Conservation (phyloP, 345 rosid genomes). For the Gossypium ekmanianum region DNA sequence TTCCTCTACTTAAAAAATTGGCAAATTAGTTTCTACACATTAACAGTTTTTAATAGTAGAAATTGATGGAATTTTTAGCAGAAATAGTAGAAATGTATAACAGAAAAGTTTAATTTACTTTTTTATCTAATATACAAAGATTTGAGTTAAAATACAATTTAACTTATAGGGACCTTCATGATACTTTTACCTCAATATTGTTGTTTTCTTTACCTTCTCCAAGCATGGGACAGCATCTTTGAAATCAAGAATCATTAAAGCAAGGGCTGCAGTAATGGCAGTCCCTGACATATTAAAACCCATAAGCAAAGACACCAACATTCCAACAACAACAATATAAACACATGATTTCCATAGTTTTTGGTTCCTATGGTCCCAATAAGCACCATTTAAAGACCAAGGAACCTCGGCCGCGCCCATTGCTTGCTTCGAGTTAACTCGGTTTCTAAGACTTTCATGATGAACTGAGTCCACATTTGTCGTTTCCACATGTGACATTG, state of each 20-base stretch:
- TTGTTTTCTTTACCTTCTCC: constrained; percentile 55
- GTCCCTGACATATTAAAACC: constrained; percentile 94
- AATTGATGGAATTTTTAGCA: no score
- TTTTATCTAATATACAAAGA: no score
- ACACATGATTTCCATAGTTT: constrained; percentile 60
- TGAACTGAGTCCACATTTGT: not conserved
- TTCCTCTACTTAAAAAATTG: no score
- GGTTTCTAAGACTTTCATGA: constrained; percentile 41
- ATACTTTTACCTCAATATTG: no score
- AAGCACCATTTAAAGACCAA: not conserved
- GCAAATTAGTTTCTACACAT: no score
- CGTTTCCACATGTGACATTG: constrained; percentile 39
- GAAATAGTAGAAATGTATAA: no score
- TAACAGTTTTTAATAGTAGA: no score
- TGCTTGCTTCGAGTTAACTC: constrained; percentile 23
- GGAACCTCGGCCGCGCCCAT: constrained; percentile 36
- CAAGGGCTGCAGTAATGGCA: constrained; percentile 76
- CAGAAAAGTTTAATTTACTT: no score
- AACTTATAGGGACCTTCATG: no score
- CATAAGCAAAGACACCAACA: constrained; percentile 58
- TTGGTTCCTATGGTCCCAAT: constrained; percentile 29
- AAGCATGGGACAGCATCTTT: constrained; percentile 74
- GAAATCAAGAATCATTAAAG: constrained; percentile 81
- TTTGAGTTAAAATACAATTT: no score
- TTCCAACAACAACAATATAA: constrained; percentile 57